Evolutionary conservation across 2,329 filamentous ascomycete genomes (phyloP), one percentile per base, ranked within the genome.

Genomic region (Spiromastix sp.): DNA sequence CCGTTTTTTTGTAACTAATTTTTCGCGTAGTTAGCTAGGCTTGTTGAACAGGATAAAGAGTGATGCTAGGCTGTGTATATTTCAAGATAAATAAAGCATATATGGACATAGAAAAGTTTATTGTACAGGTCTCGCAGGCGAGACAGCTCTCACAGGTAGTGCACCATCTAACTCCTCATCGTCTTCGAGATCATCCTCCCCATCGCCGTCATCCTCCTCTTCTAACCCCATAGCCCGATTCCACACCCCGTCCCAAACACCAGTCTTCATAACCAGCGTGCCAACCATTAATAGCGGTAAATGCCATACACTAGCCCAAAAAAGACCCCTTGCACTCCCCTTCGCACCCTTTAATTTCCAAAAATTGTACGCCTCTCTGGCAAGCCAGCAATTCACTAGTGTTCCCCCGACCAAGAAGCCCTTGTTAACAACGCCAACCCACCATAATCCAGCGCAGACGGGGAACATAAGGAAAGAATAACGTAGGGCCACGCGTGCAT

Each of bases 261-360:
- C 89, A 64, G 86, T 93, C 72, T 98, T 98, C 60, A 93, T 85
- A 37, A 82, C 74, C 59, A 96, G 79, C 2, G 86, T 89, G 41
- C 95, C 66, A 30, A 95, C 85, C 69, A 98, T 77, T 27, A 96
- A 72, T 17, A 81, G 81, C 0, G 91, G 91, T 31, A 98, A 59
- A 63, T 95, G 87, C 91, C 89, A 96, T 7, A 98, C 85, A 56
- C 85, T 94, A 2, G 91, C 87, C 91, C 91, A 98, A 59, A 98
- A 98, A 34, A 98, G 60, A 0, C 81, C 79, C 37, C 85, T 73
- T 2, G 91, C 87, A 12, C 74, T 85, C 2, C 87, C 87, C 48
- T 79, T 78, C 42, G 80, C 73, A 9, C 89, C 89, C 49, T 85
- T 75, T 18, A 74, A 66, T 43, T 71, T 74, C 79, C 83, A 94